phyloP scores from a whole-genome alignment of 2,329 filamentous ascomycete species.

The Penicillium digitatum region DNA sequence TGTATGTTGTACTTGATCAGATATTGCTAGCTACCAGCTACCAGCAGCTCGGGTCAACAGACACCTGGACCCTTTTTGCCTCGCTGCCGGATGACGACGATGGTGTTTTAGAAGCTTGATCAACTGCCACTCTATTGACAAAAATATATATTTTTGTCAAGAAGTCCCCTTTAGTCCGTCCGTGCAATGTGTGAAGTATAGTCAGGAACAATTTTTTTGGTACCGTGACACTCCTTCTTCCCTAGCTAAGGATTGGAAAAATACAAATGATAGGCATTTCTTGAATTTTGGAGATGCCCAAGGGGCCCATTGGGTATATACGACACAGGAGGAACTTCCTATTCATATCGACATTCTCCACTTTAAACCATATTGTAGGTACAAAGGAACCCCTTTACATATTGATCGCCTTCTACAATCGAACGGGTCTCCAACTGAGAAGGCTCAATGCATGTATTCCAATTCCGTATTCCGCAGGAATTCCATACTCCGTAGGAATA shows the following conservation, averaged over 20 bases:
- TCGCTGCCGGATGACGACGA: neutral
- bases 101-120: neutral
- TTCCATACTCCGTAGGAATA: slow-evolving; percentile 38
- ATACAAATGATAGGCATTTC: neutral
- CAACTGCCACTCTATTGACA: neutral
- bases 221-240: too few relatives aligned
- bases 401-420: slow-evolving; percentile 12
- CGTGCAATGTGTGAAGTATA: neutral
- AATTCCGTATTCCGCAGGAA: neutral
- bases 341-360: neutral
- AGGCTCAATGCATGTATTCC: slow-evolving; percentile 44
- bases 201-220: neutral
- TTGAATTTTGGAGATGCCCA: neutral
- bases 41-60: slow-evolving; percentile 1
- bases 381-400: slow-evolving; percentile 1
- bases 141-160: too few relatives aligned
- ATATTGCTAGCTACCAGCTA: neutral
- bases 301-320: neutral
- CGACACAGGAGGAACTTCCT: neutral
- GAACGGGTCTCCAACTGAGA: slow-evolving; percentile 14
- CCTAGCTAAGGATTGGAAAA: neutral
- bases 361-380: neutral
- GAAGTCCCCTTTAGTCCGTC: neutral
- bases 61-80: neutral
- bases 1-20: neutral